Base-by-base conservation (phyloP, 805 yeast genomes). In the Spathaspora girioi region DNA sequence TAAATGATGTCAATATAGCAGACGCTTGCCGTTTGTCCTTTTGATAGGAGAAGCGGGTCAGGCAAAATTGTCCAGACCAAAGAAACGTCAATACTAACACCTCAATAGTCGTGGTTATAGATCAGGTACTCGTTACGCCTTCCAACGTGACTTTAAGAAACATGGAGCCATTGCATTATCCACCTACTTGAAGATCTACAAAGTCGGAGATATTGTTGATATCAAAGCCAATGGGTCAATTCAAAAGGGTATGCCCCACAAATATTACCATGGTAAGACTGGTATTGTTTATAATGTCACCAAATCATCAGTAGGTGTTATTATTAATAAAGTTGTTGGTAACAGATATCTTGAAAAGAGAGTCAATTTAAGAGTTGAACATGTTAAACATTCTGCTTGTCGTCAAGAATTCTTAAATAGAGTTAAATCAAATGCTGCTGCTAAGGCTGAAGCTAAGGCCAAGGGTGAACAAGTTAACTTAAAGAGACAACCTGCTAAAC, bases 191-290 rank as follows among this genome's bases (percentile, higher is more conserved):
- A 91, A 89, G 87, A 81, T 84, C 75, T 94, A 94, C 96, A 91
- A 85, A 80, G 97, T 94, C 70, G 99, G 99, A 75, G 99, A 94
- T 79, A 93, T 94, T 70, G 99, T 94, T 73, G 99, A 94, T 80
- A 92, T 94, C 84, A 93, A 89, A 83, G 99, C 96, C 78, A 94
- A 94, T 78, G 97, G 97, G 85, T 84, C 99, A 65, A 83, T 92
- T 84, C 98, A 94, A 78, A 92, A 93, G 87, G 97, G 98, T 89
- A 90, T 94, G 97, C 99, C 99, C 77, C 97, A 90, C 91, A 94
- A 94, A 84, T 92, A 83, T 88, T 94, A 94, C 97, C 97, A 94
- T 86, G 99, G 99, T 81, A 94, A 92, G 87, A 94, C 99, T 65
- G 99, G 99, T 87, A 89, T 94, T 69, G 85, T 94, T 64, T 94